Conservation (phyloP, 805 yeast genomes). For the Ascoidea tarda region DNA sequence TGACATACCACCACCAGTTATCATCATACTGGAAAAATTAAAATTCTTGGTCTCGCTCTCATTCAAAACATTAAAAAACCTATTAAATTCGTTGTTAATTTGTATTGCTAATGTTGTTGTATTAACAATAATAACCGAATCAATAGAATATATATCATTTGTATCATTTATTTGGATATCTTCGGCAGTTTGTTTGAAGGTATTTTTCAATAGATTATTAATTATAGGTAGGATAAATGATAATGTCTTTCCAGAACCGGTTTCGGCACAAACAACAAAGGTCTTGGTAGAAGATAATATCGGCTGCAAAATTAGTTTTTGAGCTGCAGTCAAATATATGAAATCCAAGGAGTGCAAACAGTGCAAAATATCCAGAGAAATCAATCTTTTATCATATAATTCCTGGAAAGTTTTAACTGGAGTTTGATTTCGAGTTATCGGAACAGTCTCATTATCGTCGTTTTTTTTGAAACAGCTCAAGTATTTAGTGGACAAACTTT, state of each 20-base stretch:
- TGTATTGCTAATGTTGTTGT: not conserved
- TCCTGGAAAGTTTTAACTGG: not conserved
- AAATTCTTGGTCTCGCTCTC: not conserved
- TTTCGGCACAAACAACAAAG: constrained; percentile 97
- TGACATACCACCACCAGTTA: not conserved
- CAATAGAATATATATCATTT: not conserved
- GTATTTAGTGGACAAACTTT: no score
- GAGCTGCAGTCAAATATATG: not conserved
- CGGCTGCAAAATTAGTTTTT: not conserved
- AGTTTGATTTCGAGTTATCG: not conserved
- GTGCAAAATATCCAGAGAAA: no score
- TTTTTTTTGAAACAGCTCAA: no score
- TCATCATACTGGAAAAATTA: not conserved
- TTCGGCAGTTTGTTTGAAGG: not conserved
- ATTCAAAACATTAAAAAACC: no score
- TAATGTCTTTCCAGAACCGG: constrained; percentile 98
- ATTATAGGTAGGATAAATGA: constrained; percentile 78
- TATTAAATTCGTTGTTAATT: not conserved
- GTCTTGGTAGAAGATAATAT: constrained; percentile 14
- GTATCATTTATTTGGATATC: not conserved
- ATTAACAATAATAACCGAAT: not conserved
- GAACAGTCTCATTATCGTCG: no score
- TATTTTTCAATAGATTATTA: no score
- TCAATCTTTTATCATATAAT: not conserved
- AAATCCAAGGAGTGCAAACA: not conserved